Evolutionary conservation across 768 basidiomycete genomes (phyloP), one percentile per base, ranked within the genome.

Genomic region (Suillus ampliporus): DNA sequence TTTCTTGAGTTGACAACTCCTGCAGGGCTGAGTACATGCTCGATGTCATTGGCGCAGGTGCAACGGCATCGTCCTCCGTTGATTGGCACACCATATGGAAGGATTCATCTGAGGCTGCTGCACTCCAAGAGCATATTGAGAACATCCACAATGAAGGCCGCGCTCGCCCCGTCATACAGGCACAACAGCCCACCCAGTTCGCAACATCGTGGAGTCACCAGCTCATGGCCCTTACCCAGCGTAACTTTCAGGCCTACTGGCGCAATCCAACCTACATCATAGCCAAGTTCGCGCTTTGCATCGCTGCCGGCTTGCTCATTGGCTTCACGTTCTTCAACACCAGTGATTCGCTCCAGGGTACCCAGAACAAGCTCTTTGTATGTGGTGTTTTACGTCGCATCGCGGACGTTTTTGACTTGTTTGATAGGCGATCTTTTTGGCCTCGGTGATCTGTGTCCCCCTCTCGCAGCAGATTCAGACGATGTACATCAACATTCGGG

Each of bases 11-110:
- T 56, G 17, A 56, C 23, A 26, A 19, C 10, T 28, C 1, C 1
- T 19, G 19, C 2, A 56, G 54, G 23, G 86, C 85, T 0, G 84
- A 93, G 74, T 92, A 85, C 68, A 89, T 91, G 87, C 81, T 95
- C 4, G 89, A 91, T 60, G 91, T 89, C n/a, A 94, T 94, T 63
- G 94, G 94, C 64, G 92, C 93, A 60, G 92, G 92, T 56, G 82
- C 88, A 13, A 83, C 89, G 0, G 82, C 87, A 53, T 82, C 93
- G 41, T 91, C 91, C 1, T 83, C 89, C 60, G 85, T 87, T 37
- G 94, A 97, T 69, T 97, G 95, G 95, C 87, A 88, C 60, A 87
- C 92, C 64, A 80, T 94, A 54, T 97, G 95, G 95, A 75, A 85
- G 19, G 86, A 90, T 41, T 93, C 90, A 5, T 79, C 85, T 0